Conservation (phyloP, 768 basidiomycete genomes). For the Gymnopilus junonius region DNA sequence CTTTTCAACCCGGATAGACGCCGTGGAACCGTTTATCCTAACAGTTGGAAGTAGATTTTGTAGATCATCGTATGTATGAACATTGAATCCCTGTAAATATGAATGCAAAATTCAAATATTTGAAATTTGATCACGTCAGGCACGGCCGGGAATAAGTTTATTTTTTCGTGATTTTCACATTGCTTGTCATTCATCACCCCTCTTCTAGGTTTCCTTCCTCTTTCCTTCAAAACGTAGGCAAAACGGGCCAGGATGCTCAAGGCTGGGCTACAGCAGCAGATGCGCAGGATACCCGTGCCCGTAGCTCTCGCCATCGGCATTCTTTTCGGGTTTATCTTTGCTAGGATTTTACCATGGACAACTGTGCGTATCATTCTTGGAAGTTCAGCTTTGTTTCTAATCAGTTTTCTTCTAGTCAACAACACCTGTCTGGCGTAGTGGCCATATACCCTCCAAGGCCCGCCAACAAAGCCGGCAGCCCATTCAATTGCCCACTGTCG, state of each 20-base stretch:
- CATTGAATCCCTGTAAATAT: no score
- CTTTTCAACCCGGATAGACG: no score
- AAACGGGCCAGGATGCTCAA: slow-evolving; percentile 9
- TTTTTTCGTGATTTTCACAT: neutral
- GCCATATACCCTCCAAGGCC: slow-evolving; percentile 52
- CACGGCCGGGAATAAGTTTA: no score
- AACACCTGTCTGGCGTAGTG: slow-evolving; percentile 55
- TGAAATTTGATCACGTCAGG: neutral
- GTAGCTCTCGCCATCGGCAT: slow-evolving; percentile 65
- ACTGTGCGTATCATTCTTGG: slow-evolving; percentile 30
- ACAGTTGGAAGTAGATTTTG: no score
- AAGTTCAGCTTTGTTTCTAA: slow-evolving; percentile 10
- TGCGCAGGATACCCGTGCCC: slow-evolving; percentile 56
- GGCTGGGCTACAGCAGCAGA: slow-evolving; percentile 27
- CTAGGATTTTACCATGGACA: slow-evolving; percentile 53
- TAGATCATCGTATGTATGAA: no score
- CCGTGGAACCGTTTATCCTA: no score
- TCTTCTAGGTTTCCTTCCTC: neutral
- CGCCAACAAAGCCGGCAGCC: slow-evolving; percentile 63
- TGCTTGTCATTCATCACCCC: neutral
- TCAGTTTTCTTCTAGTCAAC: slow-evolving; percentile 30
- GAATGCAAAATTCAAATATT: no score
- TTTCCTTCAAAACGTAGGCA: slow-evolving; percentile 3
- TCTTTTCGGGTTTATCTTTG: slow-evolving; percentile 61
- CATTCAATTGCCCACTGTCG: slow-evolving; percentile 75